Evolutionary conservation across 1,139 yeast species (phyloP).

Genomic region (Kodamaea alishanica): DNA sequence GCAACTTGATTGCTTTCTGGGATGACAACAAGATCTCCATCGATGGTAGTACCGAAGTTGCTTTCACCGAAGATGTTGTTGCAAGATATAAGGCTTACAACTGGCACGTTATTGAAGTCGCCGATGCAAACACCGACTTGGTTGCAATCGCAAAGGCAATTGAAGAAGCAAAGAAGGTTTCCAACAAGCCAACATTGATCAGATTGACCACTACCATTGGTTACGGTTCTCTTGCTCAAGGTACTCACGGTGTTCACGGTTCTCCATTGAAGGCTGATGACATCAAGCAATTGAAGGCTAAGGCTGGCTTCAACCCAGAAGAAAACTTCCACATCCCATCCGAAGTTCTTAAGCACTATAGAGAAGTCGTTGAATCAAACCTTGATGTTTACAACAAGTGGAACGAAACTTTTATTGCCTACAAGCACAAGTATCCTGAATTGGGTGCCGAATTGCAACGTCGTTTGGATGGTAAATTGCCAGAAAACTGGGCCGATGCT

Average conservation of each 20-base stretch:
- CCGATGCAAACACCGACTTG: conserved; percentile 79
- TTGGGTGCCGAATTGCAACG: conserved; percentile 78
- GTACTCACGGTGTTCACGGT: conserved; percentile 95
- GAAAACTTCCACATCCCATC: conserved; percentile 76
- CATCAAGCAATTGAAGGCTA: conserved; percentile 77
- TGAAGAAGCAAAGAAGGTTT: conserved; percentile 58
- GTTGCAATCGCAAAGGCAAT: conserved; percentile 72
- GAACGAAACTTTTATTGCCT: conserved; percentile 60
- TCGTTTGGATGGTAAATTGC: conserved; percentile 79
- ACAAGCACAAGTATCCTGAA: conserved; percentile 70
- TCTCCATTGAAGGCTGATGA: conserved; percentile 95
- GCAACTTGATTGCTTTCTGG: conserved; percentile 92
- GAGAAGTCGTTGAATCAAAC: conserved; percentile 49
- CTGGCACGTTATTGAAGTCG: conserved; percentile 82
- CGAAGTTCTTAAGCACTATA: conserved; percentile 75
- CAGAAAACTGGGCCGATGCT: conserved; percentile 73
- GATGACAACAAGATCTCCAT: conserved; percentile 97
- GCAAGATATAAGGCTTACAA: conserved; percentile 90
- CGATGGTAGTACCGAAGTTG: conserved; percentile 87
- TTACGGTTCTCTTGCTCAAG: conserved; percentile 81
- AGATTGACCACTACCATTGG: conserved; percentile 91
- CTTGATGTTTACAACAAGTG: conserved; percentile 69
- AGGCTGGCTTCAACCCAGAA: conserved; percentile 87
- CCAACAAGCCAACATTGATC: conserved; percentile 87
- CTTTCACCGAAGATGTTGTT: conserved; percentile 93